Base-by-base conservation (phyloP, 495 filamentous ascomycete species). In the Neurospora sp. region DNA sequence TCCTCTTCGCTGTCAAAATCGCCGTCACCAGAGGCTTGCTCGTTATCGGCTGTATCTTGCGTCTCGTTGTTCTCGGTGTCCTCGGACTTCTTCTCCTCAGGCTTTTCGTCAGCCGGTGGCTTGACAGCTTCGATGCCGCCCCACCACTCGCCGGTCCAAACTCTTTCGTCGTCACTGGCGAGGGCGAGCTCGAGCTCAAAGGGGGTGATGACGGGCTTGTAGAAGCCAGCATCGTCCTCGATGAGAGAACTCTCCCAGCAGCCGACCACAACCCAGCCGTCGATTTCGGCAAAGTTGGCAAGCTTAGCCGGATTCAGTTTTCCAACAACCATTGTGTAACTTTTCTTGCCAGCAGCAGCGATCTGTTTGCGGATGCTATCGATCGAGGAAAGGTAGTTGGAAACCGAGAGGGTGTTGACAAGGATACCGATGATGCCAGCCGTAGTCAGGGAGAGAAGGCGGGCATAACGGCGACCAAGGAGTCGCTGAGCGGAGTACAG, bases 171-270 rank as follows among this genome's bases (percentile, higher is more conserved):
- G 77, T 97, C 93, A 5, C 86, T 82, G 80, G 86, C 82, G 74
- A 98, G 82, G 5, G 91, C 91, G 62, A 97, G 79, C 42, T 88
- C 89, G 35, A 98, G 83, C 86, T 98, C 96, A 78, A 94, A 98
- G 3, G 96, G 94, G 12, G 96, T 99, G 41, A 99, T 88, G 5
- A 98, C 88, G 1, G 93, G 93, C 78, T 88, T 90, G 83, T 88
- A 98, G 77, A 96, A 94, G 0, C 82, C 82, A 12, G 93, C 93
- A 75, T 91, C 91, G 74, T 92, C 92, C 76, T 92, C 93, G 14
- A 98, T 88, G 66, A 98, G 84, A 73, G 91, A 91, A 78, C 95
- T 97, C 82, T 99, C 96, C 96, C 96, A 98, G 82, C 96, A 99
- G 11, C 96, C 96, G 54, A 99, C 92, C 1, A 98, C 94, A 0